Conservation (phyloP, 306 rosid species). For the Begonia peltatifolia region DNA sequence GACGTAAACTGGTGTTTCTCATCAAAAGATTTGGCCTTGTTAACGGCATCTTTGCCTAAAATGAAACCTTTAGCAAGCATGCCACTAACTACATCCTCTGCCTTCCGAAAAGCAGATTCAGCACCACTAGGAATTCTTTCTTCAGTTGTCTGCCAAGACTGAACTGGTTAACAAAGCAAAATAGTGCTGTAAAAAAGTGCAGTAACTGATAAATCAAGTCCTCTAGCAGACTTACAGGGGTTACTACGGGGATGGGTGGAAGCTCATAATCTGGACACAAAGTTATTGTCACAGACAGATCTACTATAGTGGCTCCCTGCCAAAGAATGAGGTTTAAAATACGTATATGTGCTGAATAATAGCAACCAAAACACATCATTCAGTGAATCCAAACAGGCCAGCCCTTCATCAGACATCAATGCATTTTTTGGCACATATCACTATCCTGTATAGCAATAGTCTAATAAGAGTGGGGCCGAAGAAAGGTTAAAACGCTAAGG, state of each 20-base stretch:
- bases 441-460: too few species aligned
- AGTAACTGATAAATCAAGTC: not conserved
- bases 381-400: too few species aligned
- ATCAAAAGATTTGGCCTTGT: constrained; percentile 71
- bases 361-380: too few species aligned
- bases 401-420: too few species aligned
- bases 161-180: not conserved
- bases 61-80: constrained; percentile 91
- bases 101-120: constrained; percentile 61
- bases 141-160: constrained; percentile 31
- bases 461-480: too few species aligned
- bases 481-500: too few species aligned
- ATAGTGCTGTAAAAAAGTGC: not conserved
- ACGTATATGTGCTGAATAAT: too few species aligned
- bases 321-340: not conserved
- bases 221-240: not conserved
- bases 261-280: not conserved
- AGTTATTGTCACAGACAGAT: not conserved
- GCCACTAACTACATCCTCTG: constrained; percentile 85
- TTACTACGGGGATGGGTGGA: not conserved
- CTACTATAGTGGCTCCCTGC: not conserved
- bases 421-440: too few species aligned
- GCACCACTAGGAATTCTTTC: constrained; percentile 34
- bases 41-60: constrained; percentile 84
- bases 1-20: constrained; percentile 75